phyloP scores from a whole-genome alignment of 2,329 filamentous ascomycete species.

The Penicillium sp. region DNA sequence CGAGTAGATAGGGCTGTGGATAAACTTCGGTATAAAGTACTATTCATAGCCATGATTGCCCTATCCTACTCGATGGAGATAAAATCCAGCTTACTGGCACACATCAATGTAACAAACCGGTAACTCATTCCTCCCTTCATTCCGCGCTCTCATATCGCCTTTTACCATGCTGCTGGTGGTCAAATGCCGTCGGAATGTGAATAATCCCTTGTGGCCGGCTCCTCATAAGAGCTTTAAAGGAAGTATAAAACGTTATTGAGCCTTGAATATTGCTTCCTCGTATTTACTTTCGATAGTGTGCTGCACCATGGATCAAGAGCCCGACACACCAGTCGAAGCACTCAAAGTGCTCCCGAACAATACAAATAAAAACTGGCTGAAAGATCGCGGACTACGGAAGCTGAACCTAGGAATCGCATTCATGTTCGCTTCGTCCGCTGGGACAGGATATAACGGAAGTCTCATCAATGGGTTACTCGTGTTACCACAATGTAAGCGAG shows the following conservation, averaged over 20 bases:
- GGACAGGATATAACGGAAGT: slow-evolving; percentile 21
- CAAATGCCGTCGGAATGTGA: slow-evolving; percentile 17
- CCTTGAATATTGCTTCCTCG: background rate
- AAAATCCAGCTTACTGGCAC: background rate
- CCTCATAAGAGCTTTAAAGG: background rate
- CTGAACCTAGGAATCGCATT: slow-evolving; percentile 20
- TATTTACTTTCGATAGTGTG: background rate
- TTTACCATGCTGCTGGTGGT: slow-evolving; percentile 5
- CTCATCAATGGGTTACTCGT: slow-evolving; percentile 22
- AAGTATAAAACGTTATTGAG: slow-evolving; percentile 11
- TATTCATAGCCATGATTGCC: background rate
- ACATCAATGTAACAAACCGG: background rate
- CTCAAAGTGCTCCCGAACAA: slow-evolving; percentile 17
- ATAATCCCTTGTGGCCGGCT: slow-evolving; percentile 18
- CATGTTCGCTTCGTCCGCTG: slow-evolving; percentile 21
- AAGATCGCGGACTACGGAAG: slow-evolving; percentile 19
- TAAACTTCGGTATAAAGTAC: background rate
- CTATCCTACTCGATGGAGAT: background rate
- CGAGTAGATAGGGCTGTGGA: slow-evolving; percentile 1
- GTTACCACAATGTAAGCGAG: slow-evolving; percentile 11
- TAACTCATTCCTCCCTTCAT: slow-evolving; percentile 24
- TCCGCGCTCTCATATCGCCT: slow-evolving; percentile 10
- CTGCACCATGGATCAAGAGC: slow-evolving; percentile 15
- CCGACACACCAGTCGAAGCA: slow-evolving; percentile 9
- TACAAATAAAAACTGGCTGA: slow-evolving; percentile 18